Percentiles rank a stretch among this genome's conserved stretches.
Evolutionary conservation across 495 filamentous ascomycete genomes (phyloP).

Genomic region (Penicillium salamii): DNA sequence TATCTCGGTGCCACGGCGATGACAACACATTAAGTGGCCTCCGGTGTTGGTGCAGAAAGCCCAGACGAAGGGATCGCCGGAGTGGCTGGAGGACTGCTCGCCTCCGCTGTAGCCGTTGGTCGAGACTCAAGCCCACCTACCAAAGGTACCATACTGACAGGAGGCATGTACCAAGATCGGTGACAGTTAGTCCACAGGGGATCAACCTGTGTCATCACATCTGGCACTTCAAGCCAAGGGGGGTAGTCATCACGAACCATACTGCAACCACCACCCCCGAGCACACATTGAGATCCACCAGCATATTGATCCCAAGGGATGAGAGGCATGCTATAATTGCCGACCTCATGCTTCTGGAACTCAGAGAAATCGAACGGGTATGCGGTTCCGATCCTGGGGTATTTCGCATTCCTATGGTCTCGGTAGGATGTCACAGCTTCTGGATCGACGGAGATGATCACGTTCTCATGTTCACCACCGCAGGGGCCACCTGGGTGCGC

Average conservation of each 20-base stretch:
- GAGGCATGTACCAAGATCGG: constrained; percentile 17
- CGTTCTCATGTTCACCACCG: constrained; percentile 18
- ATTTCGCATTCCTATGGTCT: constrained; percentile 22
- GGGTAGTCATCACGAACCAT: constrained; percentile 26
- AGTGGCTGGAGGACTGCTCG: not conserved
- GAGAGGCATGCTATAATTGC: constrained; percentile 16
- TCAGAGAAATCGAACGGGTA: constrained; percentile 28
- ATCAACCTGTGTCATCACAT: constrained; percentile 12
- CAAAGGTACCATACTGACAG: constrained; percentile 17
- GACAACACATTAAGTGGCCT: constrained; percentile 5
- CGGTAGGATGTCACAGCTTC: constrained; percentile 15
- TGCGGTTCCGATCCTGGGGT: constrained; percentile 16
- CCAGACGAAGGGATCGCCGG: constrained; percentile 4
- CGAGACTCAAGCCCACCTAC: not conserved
- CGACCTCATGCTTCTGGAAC: constrained; percentile 18
- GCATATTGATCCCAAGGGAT: constrained; percentile 25
- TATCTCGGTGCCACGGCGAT: too few relatives aligned
- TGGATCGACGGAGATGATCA: constrained; percentile 16
- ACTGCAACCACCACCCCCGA: constrained; percentile 13
- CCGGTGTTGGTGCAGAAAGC: constrained; percentile 3
- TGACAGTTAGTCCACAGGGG: constrained; percentile 11
- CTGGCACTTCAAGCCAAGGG: constrained; percentile 2
- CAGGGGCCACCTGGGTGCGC: constrained; percentile 18
- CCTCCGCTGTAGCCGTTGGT: constrained; percentile 2
- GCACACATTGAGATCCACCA: constrained; percentile 23